Evolutionary conservation across 2,329 filamentous ascomycete genomes (phyloP), one percentile per base, ranked within the genome.

Genomic region (Pyricularia sp.): DNA sequence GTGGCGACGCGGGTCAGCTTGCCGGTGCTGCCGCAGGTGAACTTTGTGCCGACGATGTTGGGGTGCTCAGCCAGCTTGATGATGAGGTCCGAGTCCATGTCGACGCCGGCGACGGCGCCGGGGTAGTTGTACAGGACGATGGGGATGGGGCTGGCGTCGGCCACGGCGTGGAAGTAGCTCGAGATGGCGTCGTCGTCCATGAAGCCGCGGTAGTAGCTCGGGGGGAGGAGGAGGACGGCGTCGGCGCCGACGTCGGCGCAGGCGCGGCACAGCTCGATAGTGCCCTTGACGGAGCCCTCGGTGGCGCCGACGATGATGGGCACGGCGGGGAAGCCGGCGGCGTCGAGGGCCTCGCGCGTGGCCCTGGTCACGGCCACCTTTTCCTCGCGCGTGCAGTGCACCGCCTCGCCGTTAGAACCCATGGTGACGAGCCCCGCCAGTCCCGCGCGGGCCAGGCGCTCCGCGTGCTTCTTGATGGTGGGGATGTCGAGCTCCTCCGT

Each of bases 91-190:
- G 91, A 94, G 83, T 95, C 92, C 87, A 97, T 90, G 78, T 97
- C 93, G 75, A 96, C 91, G 67, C 93, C 93, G 6, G 92, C 86
- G 6, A 95, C 93, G 66, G 92, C 93, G 67, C 92, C 92, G 0
- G 93, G 93, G 81, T 95, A 97, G 83, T 96, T 97, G 86, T 97
- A 97, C 65, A 97, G 82, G 72, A 96, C 86, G 68, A 97, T 78
- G n/a, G 92, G 92, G 10, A 95, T 81, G 5, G 92, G 90, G 67
- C 89, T 92, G 58, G 79, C 84, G 77, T 94, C 90, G 65, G 93
- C 93, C 5, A 97, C 91, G 69, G 85, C 84, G 69, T 83, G 86
- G 81, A 74, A 74, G 70, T 74, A 74, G 61, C 63, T 86, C 75
- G 89, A 85, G 70, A 96, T 83, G 70, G 91, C 85, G 67, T 88